Percentiles rank a stretch among this genome's conserved stretches.
These are phyloP conservation scores for Endothia cerciana DNA, from an alignment of 2,329 filamentous ascomycete species.

Conservation along the genomic window DNA sequence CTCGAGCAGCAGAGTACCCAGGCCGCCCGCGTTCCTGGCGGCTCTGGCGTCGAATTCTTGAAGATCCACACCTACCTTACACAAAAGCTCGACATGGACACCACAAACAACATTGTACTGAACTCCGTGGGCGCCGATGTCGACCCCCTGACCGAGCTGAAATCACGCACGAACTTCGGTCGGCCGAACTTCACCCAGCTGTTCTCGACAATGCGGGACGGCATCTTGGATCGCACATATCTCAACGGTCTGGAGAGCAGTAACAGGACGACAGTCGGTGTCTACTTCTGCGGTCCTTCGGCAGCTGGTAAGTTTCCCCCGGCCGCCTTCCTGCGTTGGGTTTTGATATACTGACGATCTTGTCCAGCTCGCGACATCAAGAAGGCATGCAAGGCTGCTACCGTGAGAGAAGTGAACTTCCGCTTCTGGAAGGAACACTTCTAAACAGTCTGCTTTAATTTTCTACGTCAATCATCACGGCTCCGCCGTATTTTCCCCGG, in stretches of 20 bases:
- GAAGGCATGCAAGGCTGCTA: slow-evolving; percentile 74
- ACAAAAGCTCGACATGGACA: slow-evolving; percentile 88
- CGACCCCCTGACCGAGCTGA: slow-evolving; percentile 91
- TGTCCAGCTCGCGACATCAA: slow-evolving; percentile 78
- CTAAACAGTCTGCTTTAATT: slow-evolving; percentile 41
- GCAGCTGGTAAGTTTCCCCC: slow-evolving; percentile 56
- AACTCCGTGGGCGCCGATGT: slow-evolving; percentile 88
- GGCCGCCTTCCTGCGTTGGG: not conserved
- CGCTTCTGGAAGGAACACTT: slow-evolving; percentile 99
- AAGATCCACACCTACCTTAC: slow-evolving; percentile 98
- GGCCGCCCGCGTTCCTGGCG: slow-evolving; percentile 68
- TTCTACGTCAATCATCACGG: not conserved
- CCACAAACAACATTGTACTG: slow-evolving; percentile 93
- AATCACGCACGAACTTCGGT: slow-evolving; percentile 89
- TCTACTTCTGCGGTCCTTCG: slow-evolving; percentile 96
- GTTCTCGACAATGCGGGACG: slow-evolving; percentile 83
- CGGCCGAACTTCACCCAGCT: slow-evolving; percentile 85
- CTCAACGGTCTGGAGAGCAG: slow-evolving; percentile 78
- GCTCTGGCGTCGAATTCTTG: slow-evolving; percentile 79
- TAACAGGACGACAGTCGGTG: slow-evolving; percentile 83
- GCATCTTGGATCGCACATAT: slow-evolving; percentile 84
- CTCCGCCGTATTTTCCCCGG: not conserved
- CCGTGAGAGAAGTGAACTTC: slow-evolving; percentile 81
- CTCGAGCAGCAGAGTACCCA: slow-evolving; percentile 84
- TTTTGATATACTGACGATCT: slow-evolving; percentile 40